These are phyloP conservation scores for Quercus mongolica DNA, from an alignment of 306 rosid species.

Conservation along the genomic window DNA sequence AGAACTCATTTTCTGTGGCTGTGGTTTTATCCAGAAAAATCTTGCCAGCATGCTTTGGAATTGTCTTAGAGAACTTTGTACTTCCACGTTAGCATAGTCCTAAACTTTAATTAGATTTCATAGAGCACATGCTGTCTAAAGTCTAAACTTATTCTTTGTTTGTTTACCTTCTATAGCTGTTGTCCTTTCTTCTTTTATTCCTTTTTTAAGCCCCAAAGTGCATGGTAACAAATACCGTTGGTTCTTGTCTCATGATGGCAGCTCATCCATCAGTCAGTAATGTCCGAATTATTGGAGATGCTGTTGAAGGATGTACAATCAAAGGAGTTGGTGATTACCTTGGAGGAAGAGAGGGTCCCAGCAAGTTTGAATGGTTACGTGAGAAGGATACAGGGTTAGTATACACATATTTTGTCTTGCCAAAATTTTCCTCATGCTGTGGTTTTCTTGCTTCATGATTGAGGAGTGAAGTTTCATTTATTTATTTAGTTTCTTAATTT, in stretches of 20 bases:
- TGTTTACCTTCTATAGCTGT: not conserved
- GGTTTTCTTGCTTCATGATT: conserved; percentile 11
- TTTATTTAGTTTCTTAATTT: conserved; percentile 4
- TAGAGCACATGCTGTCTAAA: not conserved
- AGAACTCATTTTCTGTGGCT: not conserved
- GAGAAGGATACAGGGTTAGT: conserved; percentile 80
- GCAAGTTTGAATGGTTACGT: conserved; percentile 94
- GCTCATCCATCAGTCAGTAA: conserved; percentile 90
- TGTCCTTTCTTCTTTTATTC: not conserved
- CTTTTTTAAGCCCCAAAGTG: not conserved
- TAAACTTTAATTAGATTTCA: not conserved
- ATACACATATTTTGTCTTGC: conserved; percentile 4
- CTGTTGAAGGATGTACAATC: conserved; percentile 70
- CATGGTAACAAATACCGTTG: not conserved
- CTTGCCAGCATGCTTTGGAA: not conserved
- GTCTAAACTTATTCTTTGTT: not conserved
- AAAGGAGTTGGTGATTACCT: conserved; percentile 93
- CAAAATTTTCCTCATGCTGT: conserved; percentile 3
- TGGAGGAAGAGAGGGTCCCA: conserved; percentile 99
- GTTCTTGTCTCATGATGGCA: conserved; percentile 26
- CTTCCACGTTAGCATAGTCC: not conserved
- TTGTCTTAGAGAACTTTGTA: not conserved
- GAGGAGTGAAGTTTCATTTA: conserved; percentile 6
- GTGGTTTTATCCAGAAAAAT: not conserved
- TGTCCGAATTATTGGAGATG: conserved; percentile 76